Percentiles rank a stretch among this genome's conserved stretches.
Evolutionary conservation across 2,329 filamentous ascomycete species (phyloP).

Genomic region (Salinomyces thailandicus): DNA sequence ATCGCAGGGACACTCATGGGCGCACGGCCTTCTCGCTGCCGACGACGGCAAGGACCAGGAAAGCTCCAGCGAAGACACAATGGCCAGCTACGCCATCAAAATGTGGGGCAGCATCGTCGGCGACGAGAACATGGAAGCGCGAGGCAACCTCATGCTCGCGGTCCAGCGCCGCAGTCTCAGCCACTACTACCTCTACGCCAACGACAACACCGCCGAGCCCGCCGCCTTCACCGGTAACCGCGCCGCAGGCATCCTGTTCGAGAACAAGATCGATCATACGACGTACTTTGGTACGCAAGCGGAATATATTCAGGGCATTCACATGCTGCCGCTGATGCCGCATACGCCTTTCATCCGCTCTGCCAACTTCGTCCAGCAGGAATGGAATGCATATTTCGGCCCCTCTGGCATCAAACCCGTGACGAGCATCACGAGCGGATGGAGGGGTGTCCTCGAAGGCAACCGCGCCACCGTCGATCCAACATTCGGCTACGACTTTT

Average conservation of each 20-base stretch:
- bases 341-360: constrained; percentile 57
- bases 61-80: constrained; percentile 79
- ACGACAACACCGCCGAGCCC: constrained; percentile 61
- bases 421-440: constrained; percentile 47
- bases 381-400: constrained; percentile 73
- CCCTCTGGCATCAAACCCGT: constrained; percentile 39
- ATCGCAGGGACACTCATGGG: constrained; percentile 95
- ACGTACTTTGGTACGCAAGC: constrained; percentile 64
- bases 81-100: constrained; percentile 79
- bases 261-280: constrained; percentile 89
- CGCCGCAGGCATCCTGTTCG: constrained; percentile 56
- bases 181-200: constrained; percentile 72
- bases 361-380: constrained; percentile 61
- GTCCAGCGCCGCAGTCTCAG: constrained; percentile 63
- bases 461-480: constrained; percentile 74
- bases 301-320: constrained; percentile 51
- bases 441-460: constrained; percentile 75
- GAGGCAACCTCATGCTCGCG: constrained; percentile 72
- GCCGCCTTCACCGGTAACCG: constrained; percentile 71
- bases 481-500: constrained; percentile 60
- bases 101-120: constrained; percentile 79
- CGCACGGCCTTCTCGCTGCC: constrained; percentile 62
- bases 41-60: constrained; percentile 75
- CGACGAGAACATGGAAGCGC: constrained; percentile 68
- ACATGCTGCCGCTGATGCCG: constrained; percentile 70